phyloP scores from a whole-genome alignment of 768 basidiomycete genomes.

The Russula sp. region DNA sequence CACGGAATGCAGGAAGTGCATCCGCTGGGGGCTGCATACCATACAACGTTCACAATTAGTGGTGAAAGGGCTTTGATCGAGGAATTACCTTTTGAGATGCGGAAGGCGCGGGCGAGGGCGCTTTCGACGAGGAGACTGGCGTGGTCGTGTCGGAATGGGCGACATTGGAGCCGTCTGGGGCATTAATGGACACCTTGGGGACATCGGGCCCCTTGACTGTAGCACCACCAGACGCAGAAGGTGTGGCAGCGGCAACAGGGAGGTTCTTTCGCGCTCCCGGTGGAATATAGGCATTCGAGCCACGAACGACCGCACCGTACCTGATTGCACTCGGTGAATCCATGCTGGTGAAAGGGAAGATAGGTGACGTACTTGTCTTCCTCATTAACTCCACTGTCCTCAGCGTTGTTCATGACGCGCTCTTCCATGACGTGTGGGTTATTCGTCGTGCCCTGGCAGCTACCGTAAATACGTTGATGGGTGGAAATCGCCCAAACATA shows the following conservation, averaged over 20 bases:
- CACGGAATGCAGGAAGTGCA: slow-evolving; percentile 80
- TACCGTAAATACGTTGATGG: slow-evolving; percentile 14
- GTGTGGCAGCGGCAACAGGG: slow-evolving; percentile 32
- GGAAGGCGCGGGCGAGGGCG: slow-evolving; percentile 62
- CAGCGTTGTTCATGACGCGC: slow-evolving; percentile 49
- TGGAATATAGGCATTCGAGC: slow-evolving; percentile 88
- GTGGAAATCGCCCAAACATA: slow-evolving; percentile 40
- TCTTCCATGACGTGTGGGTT: slow-evolving; percentile 93
- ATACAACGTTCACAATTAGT: slow-evolving; percentile 17
- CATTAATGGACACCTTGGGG: slow-evolving; percentile 74
- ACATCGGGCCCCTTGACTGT: slow-evolving; percentile 45
- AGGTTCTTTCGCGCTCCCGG: slow-evolving; percentile 73
- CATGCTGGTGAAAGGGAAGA: slow-evolving; percentile 24
- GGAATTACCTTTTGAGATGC: slow-evolving; percentile 51
- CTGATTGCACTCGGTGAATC: slow-evolving; percentile 44
- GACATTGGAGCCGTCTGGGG: slow-evolving; percentile 63
- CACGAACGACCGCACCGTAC: slow-evolving; percentile 89
- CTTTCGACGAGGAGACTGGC: slow-evolving; percentile 50
- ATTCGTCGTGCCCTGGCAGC: slow-evolving; percentile 51
- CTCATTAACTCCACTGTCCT: slow-evolving; percentile 80
- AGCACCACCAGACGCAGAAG: slow-evolving; percentile 36
- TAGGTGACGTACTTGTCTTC: slow-evolving; percentile 80
- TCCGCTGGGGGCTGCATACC: slow-evolving; percentile 60
- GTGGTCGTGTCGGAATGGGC: slow-evolving; percentile 42
- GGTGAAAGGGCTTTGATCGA: not conserved